A percentile compares a stretch with the other conserved stretches of the same genome.
Evolutionary conservation across 2,329 filamentous ascomycete genomes (phyloP).

Genomic region (Chaetomiaceae sp.): DNA sequence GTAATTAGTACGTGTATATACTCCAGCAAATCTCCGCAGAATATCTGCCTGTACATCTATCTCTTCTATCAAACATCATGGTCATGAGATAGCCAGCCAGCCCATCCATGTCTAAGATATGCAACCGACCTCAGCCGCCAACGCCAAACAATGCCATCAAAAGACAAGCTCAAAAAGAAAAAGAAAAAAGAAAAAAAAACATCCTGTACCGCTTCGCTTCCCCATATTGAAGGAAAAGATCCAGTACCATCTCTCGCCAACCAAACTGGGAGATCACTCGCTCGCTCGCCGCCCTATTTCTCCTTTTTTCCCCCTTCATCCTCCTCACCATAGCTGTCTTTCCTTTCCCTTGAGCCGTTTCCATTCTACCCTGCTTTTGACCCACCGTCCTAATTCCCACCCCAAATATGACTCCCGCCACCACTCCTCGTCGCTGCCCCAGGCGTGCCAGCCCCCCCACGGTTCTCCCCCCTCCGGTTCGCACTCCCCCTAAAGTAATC

Average conservation of each 20-base stretch:
- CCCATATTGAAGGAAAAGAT: too few relatives aligned
- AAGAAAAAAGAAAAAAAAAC: background rate
- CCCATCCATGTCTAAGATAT: conserved; percentile 1
- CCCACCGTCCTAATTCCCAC: conserved; percentile 26
- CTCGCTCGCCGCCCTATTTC: too few relatives aligned
- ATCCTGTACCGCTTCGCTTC: background rate
- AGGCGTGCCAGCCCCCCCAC: background rate
- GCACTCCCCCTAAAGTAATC: conserved; percentile 51
- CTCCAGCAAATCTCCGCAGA: too few relatives aligned
- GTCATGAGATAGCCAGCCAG: background rate
- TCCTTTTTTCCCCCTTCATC: background rate
- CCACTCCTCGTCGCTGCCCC: conserved; percentile 18
- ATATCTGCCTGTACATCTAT: too few relatives aligned
- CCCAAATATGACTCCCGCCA: conserved; percentile 19
- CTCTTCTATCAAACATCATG: conserved; percentile 3
- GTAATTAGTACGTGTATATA: too few relatives aligned
- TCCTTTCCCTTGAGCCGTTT: too few relatives aligned
- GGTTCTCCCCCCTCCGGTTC: conserved; percentile 11
- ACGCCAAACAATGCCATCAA: background rate
- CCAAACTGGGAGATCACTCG: too few relatives aligned
- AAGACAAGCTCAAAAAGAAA: background rate
- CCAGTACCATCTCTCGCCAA: background rate
- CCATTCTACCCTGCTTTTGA: too few relatives aligned
- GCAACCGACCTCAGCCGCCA: background rate
- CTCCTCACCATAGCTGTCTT: too few relatives aligned